A percentile compares a stretch with the other conserved stretches of the same genome.
Evolutionary conservation across 768 basidiomycete species (phyloP).

Genomic region (Paxillus involutus): DNA sequence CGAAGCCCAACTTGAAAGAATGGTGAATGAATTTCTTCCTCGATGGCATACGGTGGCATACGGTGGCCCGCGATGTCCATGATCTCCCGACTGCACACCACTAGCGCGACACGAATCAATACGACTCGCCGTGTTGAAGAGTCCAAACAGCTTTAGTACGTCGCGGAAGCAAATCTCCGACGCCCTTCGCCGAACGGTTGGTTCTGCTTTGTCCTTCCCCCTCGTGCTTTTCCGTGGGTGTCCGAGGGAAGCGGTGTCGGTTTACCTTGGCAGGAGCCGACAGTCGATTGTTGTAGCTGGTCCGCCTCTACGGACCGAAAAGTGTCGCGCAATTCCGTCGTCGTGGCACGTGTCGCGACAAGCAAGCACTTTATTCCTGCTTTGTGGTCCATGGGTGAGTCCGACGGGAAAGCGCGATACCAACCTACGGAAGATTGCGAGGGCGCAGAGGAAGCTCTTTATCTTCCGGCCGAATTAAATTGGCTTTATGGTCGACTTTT

Average conservation of each 20-base stretch:
- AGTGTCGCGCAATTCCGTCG: neutral
- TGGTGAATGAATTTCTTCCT: neutral
- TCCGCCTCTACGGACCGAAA: neutral
- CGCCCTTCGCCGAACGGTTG: neutral
- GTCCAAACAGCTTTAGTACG: neutral
- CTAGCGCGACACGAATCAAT: neutral
- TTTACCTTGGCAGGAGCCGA: neutral
- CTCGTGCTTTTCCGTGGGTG: slow-evolving; percentile 7
- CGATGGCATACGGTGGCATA: neutral
- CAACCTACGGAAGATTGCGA: slow-evolving; percentile 10
- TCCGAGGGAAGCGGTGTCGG: neutral
- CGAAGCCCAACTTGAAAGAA: neutral
- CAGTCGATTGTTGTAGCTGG: neutral
- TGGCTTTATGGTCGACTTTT: neutral
- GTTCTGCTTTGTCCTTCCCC: slow-evolving; percentile 17
- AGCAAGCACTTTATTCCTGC: slow-evolving; percentile 6
- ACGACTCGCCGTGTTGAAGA: neutral
- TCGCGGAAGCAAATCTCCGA: neutral
- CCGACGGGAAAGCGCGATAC: neutral
- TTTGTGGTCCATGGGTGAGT: neutral
- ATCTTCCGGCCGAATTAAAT: neutral
- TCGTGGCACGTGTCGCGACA: slow-evolving; percentile 7
- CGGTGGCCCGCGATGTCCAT: neutral
- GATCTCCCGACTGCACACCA: neutral
- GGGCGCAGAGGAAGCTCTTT: slow-evolving; percentile 2